Evolutionary conservation across 768 basidiomycete species (phyloP), one percentile per base, ranked within the genome.

Genomic region (Saitozyma sp.): DNA sequence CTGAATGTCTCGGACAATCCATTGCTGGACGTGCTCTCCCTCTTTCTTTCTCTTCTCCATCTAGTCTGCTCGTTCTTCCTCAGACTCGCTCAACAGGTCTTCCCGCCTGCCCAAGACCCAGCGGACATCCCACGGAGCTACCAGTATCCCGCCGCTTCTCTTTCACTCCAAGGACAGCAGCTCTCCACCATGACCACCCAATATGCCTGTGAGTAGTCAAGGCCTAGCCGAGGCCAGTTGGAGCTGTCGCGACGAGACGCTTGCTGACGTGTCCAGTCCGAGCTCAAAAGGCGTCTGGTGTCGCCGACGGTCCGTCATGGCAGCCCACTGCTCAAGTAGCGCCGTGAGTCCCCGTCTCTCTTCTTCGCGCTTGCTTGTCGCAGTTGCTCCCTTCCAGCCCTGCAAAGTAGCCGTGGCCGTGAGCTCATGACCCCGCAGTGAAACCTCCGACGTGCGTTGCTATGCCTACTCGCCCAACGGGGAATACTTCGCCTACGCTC

Each of bases 241-340:
- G 29, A 29, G 29, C 29, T 5, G 29, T 29, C 29, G 5, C 29
- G 29, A 29, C 2, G 29, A 29, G 29, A 16, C 38, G 2, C 13
- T 2, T 46, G 6, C n/a, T 46, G 45, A 46, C 45, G 13, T 46
- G 13, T 46, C 72, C 20, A 94, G 92, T 87, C 83, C 91, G 95
- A 79, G 91, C 94, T 50, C 94, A 96, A 85, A 98, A 96, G 86
- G 84, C 86, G 63, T 83, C 95, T 58, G 91, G 91, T 69, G 86
- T 97, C 72, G 86, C 93, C 75, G 84, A 87, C 64, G 91, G 90
- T 54, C 92, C 95, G 53, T 83, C 85, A 73, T 97, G 92, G 78
- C 73, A 81, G 19, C 80, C 86, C 16, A 80, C 90, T 20, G 81
- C 86, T 64, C 85, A 84, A 49, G 90, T 82, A 50, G 71, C 75